Evolutionary conservation across 2,329 filamentous ascomycete species (phyloP), one percentile per base, ranked within the genome.

Genomic region (Sarocladium strictum): DNA sequence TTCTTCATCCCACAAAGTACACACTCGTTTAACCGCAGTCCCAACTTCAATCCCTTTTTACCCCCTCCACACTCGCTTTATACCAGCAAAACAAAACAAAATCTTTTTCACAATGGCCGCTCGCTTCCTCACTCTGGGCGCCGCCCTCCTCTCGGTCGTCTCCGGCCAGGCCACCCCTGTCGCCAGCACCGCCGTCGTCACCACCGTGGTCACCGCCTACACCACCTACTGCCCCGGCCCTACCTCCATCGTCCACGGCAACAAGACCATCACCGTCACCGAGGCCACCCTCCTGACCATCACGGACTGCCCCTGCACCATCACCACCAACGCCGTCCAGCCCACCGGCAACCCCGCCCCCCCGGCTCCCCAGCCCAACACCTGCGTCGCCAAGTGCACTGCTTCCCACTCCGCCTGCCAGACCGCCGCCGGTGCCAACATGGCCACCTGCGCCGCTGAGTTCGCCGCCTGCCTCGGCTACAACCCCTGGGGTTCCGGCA

Each of bases 181-280:
- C 68, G 72, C 74, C 65, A 76, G 75, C 68, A 57, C 58, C 59
- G 61, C 58, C 51, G 65, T 65, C 65, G 78, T 78, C 69, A 74
- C 75, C 62, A 76, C 73, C 67, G 81, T 80, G 57, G 78, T 77
- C 72, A 89, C 85, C 62, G 81, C 86, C 76, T 74, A 83, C 61
- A 80, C 89, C 60, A 90, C 86, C 67, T 89, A 78, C 82, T 90
- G 87, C 83, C 85, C 87, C 19, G 76, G 67, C 61, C 69, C 86
- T 60, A 89, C 86, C 63, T 70, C 75, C 63, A 72, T 89, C 70
- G 80, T 79, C 65, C 76, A 86, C 74, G 79, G 78, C 67, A 75
- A 72, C 72, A 75, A 79, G 69, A 88, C 85, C 72, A 88, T 87
- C 79, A 86, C 80, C 63, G 76, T 90, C 72, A 84, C 84, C 60